Evolutionary conservation across 306 rosid species (phyloP).

Genomic region (Quercus glauca): DNA sequence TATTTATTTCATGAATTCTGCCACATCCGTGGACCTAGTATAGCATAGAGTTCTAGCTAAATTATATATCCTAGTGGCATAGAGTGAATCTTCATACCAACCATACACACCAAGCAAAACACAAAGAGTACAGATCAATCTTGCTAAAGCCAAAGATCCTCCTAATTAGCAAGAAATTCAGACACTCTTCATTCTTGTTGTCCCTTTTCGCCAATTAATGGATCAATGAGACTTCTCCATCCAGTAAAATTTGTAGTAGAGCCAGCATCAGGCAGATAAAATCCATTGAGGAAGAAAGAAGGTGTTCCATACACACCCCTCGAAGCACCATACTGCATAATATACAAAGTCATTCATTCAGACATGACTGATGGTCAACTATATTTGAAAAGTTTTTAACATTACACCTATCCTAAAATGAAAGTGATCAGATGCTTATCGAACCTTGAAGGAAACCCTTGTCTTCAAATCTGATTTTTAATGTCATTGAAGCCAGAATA

Average conservation of each 20-base stretch:
- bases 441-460: slow-evolving; percentile 81
- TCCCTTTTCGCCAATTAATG: background rate
- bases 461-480: slow-evolving; percentile 54
- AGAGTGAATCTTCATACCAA: too few species aligned
- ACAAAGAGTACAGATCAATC: too few species aligned
- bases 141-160: too few species aligned
- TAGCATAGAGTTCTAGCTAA: too few species aligned
- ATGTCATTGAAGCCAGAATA: slow-evolving; percentile 55
- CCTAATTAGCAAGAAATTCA: background rate
- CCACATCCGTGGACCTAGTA: too few species aligned
- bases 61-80: too few species aligned
- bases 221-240: background rate
- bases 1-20: too few species aligned
- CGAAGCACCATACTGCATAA: background rate
- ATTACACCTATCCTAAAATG: background rate
- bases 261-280: background rate
- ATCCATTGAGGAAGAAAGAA: background rate
- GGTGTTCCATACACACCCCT: background rate
- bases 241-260: background rate
- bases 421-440: background rate
- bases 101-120: too few species aligned
- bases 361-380: too few species aligned
- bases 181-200: background rate
- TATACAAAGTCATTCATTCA: too few species aligned
- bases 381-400: too few species aligned